Evolutionary conservation across 2,329 filamentous ascomycete species (phyloP).

Genomic region (Trichoderma aggressivum): DNA sequence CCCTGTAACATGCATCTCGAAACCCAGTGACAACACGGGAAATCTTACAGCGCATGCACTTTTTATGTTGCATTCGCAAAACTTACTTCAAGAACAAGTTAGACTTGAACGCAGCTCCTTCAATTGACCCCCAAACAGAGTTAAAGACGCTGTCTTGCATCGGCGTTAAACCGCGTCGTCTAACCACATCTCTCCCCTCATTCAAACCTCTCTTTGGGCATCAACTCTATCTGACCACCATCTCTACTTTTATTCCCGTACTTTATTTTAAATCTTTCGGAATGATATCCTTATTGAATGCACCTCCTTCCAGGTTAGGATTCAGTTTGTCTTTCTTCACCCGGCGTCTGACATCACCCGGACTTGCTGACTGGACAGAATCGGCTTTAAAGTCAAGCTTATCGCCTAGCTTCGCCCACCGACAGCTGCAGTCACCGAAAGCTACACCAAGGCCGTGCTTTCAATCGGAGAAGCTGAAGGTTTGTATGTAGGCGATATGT

Average conservation of each 20-base stretch:
- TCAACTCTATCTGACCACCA: not conserved
- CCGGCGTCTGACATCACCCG: not conserved
- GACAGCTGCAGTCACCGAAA: not conserved
- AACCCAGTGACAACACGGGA: not conserved
- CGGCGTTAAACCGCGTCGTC: not conserved
- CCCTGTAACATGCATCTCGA: not conserved
- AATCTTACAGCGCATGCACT: not conserved
- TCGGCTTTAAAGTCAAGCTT: constrained; percentile 1
- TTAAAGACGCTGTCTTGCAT: not conserved
- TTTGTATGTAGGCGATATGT: not conserved
- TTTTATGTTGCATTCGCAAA: not conserved
- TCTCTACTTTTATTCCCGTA: not conserved
- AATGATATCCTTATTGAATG: not conserved
- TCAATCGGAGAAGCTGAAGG: not conserved
- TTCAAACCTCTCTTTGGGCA: not conserved
- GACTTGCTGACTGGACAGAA: not conserved
- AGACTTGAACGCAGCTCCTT: rapidly evolving
- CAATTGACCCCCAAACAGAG: not conserved
- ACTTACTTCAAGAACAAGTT: not conserved
- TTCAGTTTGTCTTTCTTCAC: not conserved
- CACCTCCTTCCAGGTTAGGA: not conserved
- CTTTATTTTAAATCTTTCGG: not conserved
- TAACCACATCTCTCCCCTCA: not conserved
- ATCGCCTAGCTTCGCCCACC: not conserved
- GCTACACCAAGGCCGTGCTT: not conserved